Conservation (phyloP, 2,329 filamentous ascomycete species). For the Microsporum canis region DNA sequence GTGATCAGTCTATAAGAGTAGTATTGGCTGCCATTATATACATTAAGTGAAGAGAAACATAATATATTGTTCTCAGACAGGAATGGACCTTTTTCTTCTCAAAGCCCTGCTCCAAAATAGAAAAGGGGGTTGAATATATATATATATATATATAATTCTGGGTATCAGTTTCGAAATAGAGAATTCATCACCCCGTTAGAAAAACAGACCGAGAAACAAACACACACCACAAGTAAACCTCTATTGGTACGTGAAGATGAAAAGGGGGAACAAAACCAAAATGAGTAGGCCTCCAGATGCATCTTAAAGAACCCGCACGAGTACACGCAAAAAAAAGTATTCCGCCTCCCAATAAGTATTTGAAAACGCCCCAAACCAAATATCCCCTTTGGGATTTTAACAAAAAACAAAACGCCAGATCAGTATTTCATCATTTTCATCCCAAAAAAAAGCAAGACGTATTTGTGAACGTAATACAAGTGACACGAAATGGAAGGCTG, state of each 20-base stretch:
- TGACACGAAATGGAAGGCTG: background rate
- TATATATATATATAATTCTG: background rate
- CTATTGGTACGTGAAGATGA: background rate
- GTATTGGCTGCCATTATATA: background rate
- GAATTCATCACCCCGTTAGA: background rate
- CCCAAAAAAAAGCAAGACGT: background rate
- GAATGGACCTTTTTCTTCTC: background rate
- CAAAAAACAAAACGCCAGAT: background rate
- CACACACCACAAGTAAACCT: background rate
- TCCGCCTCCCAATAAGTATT: background rate
- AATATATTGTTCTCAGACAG: background rate
- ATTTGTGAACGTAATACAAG: background rate
- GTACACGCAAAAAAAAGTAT: background rate
- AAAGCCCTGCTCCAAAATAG: background rate
- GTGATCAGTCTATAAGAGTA: conserved; percentile 1
- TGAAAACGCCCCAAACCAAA: background rate
- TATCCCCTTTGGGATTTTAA: background rate
- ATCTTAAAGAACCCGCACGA: conserved; percentile 1
- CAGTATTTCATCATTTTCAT: conserved; percentile 2
- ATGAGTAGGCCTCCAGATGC: background rate
- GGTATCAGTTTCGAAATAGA: background rate
- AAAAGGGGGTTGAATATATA: background rate
- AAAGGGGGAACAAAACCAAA: background rate
- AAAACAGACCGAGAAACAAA: background rate
- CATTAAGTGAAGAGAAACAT: background rate